Conservation (phyloP, 371 early-diverging fungal species). For the Mucor circinelloides region DNA sequence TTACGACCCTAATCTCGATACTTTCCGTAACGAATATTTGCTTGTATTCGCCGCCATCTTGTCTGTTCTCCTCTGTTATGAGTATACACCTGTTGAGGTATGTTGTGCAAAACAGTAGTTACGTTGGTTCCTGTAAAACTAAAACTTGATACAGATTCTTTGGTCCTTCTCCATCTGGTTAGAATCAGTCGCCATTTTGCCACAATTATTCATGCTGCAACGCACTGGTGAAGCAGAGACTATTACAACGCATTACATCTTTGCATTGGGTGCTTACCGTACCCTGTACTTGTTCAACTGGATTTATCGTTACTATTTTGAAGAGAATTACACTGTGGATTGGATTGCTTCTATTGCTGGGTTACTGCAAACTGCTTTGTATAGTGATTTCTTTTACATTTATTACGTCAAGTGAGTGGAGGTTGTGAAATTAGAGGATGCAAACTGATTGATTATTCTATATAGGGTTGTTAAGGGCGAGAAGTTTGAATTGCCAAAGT, state of each 20-base stretch:
- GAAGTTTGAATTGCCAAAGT: conserved; percentile 74
- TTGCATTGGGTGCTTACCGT: conserved; percentile 97
- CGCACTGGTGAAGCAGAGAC: conserved; percentile 99
- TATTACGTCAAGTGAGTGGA: conserved; percentile 86
- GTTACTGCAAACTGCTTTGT: conserved; percentile 93
- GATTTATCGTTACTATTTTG: conserved; percentile 87
- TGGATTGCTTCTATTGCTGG: conserved; percentile 89
- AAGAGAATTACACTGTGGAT: conserved; percentile 58
- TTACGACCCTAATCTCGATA: conserved; percentile 91
- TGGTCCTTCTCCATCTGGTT: conserved; percentile 98
- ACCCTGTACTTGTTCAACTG: conserved; percentile 95
- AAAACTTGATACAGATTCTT: conserved; percentile 55
- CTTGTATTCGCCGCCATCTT: conserved; percentile 66
- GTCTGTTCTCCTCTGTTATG: conserved; percentile 73
- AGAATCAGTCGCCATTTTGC: conserved; percentile 98
- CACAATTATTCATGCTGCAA: conserved; percentile 97
- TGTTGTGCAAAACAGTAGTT: neutral
- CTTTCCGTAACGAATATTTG: conserved; percentile 87
- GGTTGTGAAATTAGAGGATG: neutral
- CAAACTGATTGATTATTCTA: neutral
- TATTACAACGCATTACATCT: conserved; percentile 97
- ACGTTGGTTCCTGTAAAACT: neutral
- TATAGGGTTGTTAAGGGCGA: conserved; percentile 85
- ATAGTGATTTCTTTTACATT: conserved; percentile 97
- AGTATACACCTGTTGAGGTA: conserved; percentile 76